Evolutionary conservation across 2,329 filamentous ascomycete species (phyloP).

Genomic region (Talaromyces sp.): DNA sequence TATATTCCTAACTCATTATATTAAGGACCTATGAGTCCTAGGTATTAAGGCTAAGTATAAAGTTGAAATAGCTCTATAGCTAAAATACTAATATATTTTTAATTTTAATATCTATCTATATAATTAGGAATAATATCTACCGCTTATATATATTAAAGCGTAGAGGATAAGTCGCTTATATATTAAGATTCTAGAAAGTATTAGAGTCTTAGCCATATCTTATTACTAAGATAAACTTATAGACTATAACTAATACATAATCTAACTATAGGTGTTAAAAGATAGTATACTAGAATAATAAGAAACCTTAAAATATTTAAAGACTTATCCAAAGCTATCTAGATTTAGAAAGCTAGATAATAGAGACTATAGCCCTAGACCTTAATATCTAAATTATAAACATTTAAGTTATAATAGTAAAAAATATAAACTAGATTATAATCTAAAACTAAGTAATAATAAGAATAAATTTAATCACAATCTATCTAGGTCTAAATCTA

Average conservation of each 20-base stretch:
- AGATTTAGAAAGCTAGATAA: too few species aligned
- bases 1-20: not conserved
- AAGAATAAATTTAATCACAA: too few species aligned
- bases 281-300: not conserved
- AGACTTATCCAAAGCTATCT: too few species aligned
- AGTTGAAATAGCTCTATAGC: not conserved
- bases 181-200: not conserved
- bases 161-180: too few species aligned
- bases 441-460: too few species aligned
- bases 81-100: not conserved
- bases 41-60: not conserved
- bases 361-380: too few species aligned
- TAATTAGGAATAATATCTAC: not conserved
- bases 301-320: not conserved
- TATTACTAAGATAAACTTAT: not conserved
- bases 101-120: not conserved
- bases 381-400: too few species aligned
- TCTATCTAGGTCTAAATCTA: too few species aligned
- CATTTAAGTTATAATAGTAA: too few species aligned
- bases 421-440: too few species aligned
- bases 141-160: too few species aligned
- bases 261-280: not conserved
- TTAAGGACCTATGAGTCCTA: not conserved
- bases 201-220: not conserved
- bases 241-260: not conserved